A percentile compares a stretch with the other conserved stretches of the same genome.
Conservation (phyloP, 768 basidiomycete genomes). For the Boletales sp. region DNA sequence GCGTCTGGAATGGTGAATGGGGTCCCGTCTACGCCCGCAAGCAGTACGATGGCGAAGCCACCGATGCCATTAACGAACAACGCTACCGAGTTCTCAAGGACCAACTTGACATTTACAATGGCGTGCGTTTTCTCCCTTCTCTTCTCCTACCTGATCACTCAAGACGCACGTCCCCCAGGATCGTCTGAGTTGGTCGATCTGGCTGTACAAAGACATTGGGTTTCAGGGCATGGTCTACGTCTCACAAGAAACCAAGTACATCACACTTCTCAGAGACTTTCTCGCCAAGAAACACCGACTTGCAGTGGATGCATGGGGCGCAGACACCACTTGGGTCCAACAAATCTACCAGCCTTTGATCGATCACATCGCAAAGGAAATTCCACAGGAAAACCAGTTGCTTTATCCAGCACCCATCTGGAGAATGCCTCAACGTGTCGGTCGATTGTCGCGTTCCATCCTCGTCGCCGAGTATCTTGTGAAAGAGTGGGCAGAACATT, state of each 20-base stretch:
- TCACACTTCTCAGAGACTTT: slow-evolving; percentile 63
- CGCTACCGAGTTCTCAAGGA: slow-evolving; percentile 68
- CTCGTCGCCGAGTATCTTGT: slow-evolving; percentile 69
- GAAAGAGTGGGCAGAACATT: slow-evolving; percentile 71
- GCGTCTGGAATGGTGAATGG: slow-evolving; percentile 82
- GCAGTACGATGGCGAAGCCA: slow-evolving; percentile 54
- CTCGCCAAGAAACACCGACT: slow-evolving; percentile 75
- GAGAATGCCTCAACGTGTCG: slow-evolving; percentile 53
- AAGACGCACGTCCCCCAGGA: slow-evolving; percentile 36
- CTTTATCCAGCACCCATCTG: slow-evolving; percentile 64
- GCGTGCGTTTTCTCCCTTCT: slow-evolving; percentile 31
- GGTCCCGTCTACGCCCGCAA: slow-evolving; percentile 76
- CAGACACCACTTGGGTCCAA: slow-evolving; percentile 54
- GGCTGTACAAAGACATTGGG: slow-evolving; percentile 86
- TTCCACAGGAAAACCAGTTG: slow-evolving; percentile 47
- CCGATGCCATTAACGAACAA: slow-evolving; percentile 61
- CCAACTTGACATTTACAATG: slow-evolving; percentile 68
- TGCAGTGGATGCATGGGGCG: slow-evolving; percentile 76
- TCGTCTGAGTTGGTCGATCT: slow-evolving; percentile 76
- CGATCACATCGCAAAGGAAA: slow-evolving; percentile 56
- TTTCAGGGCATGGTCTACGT: slow-evolving; percentile 83
- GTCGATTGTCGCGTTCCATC: slow-evolving; percentile 61
- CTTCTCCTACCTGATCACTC: background rate
- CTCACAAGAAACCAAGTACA: slow-evolving; percentile 66
- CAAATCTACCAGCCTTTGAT: slow-evolving; percentile 63